phyloP scores from a whole-genome alignment of 2,329 filamentous ascomycete genomes.

The Scortechinia acanthostroma region DNA sequence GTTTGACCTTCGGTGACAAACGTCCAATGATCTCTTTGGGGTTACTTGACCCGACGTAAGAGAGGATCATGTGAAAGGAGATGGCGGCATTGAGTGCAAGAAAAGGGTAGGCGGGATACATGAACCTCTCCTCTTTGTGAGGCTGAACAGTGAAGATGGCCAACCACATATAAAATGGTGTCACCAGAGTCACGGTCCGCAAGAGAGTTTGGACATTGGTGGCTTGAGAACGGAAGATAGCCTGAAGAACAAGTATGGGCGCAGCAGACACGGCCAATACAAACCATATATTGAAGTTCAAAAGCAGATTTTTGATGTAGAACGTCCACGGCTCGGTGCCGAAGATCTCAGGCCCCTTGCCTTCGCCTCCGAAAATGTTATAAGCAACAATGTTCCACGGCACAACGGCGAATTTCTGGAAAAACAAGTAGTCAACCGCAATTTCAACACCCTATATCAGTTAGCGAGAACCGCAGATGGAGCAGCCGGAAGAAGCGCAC shows the following conservation, averaged over 20 bases:
- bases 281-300: slow-evolving; percentile 97
- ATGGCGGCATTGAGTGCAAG: slow-evolving; percentile 58
- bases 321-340: slow-evolving; percentile 96
- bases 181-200: slow-evolving; percentile 34
- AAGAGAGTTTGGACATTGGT: neutral
- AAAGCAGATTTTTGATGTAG: slow-evolving; percentile 79
- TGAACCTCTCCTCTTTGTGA: slow-evolving; percentile 67
- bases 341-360: slow-evolving; percentile 77
- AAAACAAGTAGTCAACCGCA: slow-evolving; percentile 75
- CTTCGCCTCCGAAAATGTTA: slow-evolving; percentile 79
- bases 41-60: slow-evolving; percentile 8
- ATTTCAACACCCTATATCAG: slow-evolving; percentile 57
- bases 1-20: neutral
- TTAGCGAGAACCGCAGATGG: neutral
- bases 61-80: slow-evolving; percentile 43
- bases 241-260: neutral
- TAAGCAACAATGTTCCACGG: slow-evolving; percentile 92
- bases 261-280: slow-evolving; percentile 46
- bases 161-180: slow-evolving; percentile 62
- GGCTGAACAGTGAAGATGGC: slow-evolving; percentile 58
- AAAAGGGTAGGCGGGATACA: slow-evolving; percentile 65
- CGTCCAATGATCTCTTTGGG: neutral
- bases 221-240: neutral
- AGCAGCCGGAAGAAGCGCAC: slow-evolving; percentile 36
- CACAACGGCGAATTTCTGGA: slow-evolving; percentile 70